Percentiles rank a stretch among this genome's conserved stretches.
Conservation (phyloP, 768 basidiomycete genomes). For the Psilocybe sp. region DNA sequence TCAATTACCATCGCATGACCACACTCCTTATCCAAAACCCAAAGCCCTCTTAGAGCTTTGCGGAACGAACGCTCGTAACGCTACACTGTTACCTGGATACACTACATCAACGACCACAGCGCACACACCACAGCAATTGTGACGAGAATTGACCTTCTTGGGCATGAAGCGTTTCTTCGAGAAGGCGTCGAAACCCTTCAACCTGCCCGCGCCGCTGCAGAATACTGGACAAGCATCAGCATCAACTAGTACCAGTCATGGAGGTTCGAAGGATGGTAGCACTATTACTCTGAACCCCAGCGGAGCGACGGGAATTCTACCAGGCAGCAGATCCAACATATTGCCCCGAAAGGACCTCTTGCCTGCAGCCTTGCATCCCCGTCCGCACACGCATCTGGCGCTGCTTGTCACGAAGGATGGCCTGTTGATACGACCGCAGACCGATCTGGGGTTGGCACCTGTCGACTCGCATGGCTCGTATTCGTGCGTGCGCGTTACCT, state of each 20-base stretch:
- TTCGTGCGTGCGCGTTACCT: conserved; percentile 43
- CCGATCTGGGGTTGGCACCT: conserved; percentile 20
- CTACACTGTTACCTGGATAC: too few relatives aligned
- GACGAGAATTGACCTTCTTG: neutral
- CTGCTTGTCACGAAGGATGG: conserved; percentile 57
- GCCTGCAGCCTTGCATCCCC: conserved; percentile 73
- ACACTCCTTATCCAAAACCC: too few relatives aligned
- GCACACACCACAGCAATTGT: neutral
- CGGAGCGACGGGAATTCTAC: neutral
- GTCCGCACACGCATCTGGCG: conserved; percentile 68
- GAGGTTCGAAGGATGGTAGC: conserved; percentile 9
- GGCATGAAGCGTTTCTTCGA: conserved; percentile 46
- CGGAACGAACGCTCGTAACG: too few relatives aligned
- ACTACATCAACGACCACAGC: neutral
- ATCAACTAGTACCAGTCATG: neutral
- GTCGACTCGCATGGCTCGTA: conserved; percentile 7
- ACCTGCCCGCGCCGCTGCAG: conserved; percentile 17
- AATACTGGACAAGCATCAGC: conserved; percentile 3
- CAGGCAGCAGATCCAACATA: conserved; percentile 18
- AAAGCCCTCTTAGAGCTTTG: too few relatives aligned
- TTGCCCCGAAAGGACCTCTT: conserved; percentile 65
- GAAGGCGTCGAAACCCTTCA: conserved; percentile 35
- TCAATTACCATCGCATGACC: too few relatives aligned
- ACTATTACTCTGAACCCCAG: neutral
- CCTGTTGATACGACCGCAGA: conserved; percentile 63